These are phyloP conservation scores for Dothideomycetes sp. DNA, from an alignment of 2,329 filamentous ascomycete genomes.

Conservation along the genomic window DNA sequence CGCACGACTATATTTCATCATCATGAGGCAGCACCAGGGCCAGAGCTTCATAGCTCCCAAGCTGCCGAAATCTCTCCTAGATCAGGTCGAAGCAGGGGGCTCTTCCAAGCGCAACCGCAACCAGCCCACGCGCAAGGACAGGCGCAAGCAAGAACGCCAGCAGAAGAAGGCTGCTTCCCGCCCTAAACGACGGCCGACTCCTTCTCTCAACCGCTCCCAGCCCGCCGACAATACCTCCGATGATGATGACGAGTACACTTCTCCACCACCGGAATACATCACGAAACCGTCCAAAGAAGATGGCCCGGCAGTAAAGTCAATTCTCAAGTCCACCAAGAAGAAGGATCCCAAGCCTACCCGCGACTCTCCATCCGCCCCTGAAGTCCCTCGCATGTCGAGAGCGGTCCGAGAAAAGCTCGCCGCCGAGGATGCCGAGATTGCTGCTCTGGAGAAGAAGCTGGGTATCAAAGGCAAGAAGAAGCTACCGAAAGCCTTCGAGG, in stretches of 20 bases:
- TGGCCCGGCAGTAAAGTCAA: conserved; percentile 23
- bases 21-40: conserved; percentile 26
- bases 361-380: conserved; percentile 4
- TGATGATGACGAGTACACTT: conserved; percentile 22
- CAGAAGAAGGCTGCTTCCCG: conserved; percentile 43
- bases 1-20: no score
- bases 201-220: conserved; percentile 10
- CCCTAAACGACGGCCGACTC: conserved; percentile 1
- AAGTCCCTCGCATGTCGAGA: conserved; percentile 20
- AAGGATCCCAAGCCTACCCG: conserved; percentile 4
- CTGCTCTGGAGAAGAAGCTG: conserved; percentile 74
- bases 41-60: conserved; percentile 24
- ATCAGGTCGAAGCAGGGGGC: conserved; percentile 26
- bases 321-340: conserved; percentile 20
- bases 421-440: conserved; percentile 81
- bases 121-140: conserved; percentile 22
- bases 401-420: conserved; percentile 54
- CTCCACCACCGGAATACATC: neutral
- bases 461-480: conserved; percentile 71
- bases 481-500: conserved; percentile 52
- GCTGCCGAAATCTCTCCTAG: conserved; percentile 33
- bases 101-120: conserved; percentile 13
- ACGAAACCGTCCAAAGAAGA: conserved; percentile 14
- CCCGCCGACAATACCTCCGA: conserved; percentile 15
- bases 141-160: conserved; percentile 53